Evolutionary conservation across 768 basidiomycete genomes (phyloP), one percentile per base, ranked within the genome.

Genomic region (Crepidotus variabilis): DNA sequence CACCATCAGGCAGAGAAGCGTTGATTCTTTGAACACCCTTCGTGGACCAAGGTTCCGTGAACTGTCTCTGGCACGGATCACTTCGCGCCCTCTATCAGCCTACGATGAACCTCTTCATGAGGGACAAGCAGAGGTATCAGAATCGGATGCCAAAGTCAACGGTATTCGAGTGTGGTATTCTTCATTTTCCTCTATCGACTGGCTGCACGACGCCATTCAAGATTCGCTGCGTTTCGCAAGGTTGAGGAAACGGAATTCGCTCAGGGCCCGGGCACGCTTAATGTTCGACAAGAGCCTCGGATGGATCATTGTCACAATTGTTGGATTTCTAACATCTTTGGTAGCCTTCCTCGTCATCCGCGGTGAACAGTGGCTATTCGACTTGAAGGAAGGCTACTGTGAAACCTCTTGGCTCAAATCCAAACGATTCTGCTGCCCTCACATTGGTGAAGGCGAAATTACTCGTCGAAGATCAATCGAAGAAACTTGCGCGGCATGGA

Each of bases 161-260:
- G 94, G 94, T 34, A 86, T 92, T 55, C 87, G 92, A 23, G 91
- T 94, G 33, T 91, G 88, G 92, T 94, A 93, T 69, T 86, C 88
- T 10, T 91, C 90, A 2, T 96, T 87, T 73, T 86, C 91, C 0
- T 93, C 90, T 18, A 88, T 96, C 55, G 94, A 98, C 71, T 98
- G 95, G 96, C 76, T 98, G 53, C 96, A 98, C 64, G 96, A 98
- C 73, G 83, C 92, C 39, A 92, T 98, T 75, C 95, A 97, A 70
- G 93, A 96, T 66, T 92, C 93, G 0, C 82, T 83, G 7, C 88
- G 94, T 24, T 87, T 89, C 60, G 82, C 87, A 33, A 80, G 83
- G 50, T 77, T 96, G 16, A 81, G 77, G 52, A 81, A 75, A 50
- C 81, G 85, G 55, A 86, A 83, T 62, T 91, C 94, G 1, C 16